Evolutionary conservation across 192 early-diverging fungal species (phyloP), one percentile per base, ranked within the genome.

Genomic region (Pilaira anomala): DNA sequence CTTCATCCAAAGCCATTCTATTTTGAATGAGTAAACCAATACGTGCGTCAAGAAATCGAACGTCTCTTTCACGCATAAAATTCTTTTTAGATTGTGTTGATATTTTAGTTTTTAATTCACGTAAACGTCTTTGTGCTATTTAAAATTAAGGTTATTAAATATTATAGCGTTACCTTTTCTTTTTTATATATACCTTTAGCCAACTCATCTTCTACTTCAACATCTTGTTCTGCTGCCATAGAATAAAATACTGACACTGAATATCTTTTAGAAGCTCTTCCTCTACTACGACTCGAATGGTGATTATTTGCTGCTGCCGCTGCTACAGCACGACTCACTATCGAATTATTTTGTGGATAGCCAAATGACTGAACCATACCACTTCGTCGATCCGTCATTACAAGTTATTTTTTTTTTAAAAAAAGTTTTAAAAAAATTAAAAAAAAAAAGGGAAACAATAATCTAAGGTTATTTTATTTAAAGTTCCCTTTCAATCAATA

Each of bases 11-110:
- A 0, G 91, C 91, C 90, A 94, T 96, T 60, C 94, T 82, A 70
- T 93, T 94, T 78, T 93, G 91, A 76, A 96, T 93, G 57, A 96
- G 74, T 40, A 96, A 76, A 0, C 93, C 94, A 67, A 96, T 96
- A 26, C 94, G 80, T 56, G 85, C 85, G 79, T 96, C 94, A 12
- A 96, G 76, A 62, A 91, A 93, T 45, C 94, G 87, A 33, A 94
- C 92, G 74, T 96, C 94, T 48, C 91, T 79, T 64, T 96, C 94
- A 12, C 93, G 83, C 62, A 93, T 74, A 82, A 96, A 96, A 80
- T 96, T 96, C 75, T 90, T 92, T 72, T 96, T 96, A 6, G 91
- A 93, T 76, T 96, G 94, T 14, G 85, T 75, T 22, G 94, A 96
- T 55, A 96, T 94, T 52, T 87, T 83, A 40, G 83, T 79, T 74